Evolutionary conservation across 2,329 filamentous ascomycete species (phyloP).

Genomic region (Metarhizium humberi): DNA sequence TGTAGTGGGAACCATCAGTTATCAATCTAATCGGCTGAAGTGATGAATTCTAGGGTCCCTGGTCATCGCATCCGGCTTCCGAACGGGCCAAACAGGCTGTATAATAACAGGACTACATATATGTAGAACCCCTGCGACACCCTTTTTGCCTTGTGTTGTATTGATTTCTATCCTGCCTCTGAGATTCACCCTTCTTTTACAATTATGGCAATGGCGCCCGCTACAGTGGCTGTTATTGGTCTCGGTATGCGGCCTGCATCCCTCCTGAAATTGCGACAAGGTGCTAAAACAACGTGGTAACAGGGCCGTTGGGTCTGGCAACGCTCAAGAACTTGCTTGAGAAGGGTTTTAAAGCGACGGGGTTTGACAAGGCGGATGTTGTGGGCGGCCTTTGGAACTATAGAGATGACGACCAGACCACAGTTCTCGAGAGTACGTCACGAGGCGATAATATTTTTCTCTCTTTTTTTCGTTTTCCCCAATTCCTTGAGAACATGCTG

Average conservation of each 20-base stretch:
- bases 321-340: slow-evolving; percentile 31
- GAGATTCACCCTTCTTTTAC: not conserved
- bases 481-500: not conserved
- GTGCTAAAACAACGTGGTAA: not conserved
- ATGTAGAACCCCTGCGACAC: no score
- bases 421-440: slow-evolving; percentile 23
- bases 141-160: no score
- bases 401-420: slow-evolving; percentile 27
- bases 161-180: not conserved
- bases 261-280: not conserved
- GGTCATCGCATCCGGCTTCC: not conserved
- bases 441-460: not conserved
- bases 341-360: slow-evolving; percentile 32
- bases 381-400: slow-evolving; percentile 35
- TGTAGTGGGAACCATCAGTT: not conserved
- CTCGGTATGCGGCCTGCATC: not conserved
- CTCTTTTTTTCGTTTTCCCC: no score
- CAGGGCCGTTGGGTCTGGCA: slow-evolving; percentile 26
- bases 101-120: no score
- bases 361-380: slow-evolving; percentile 30
- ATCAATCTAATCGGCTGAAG: not conserved
- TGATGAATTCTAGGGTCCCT: not conserved
- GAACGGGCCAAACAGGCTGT: no score
- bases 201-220: not conserved
- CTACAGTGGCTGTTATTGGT: not conserved